phyloP scores from a whole-genome alignment of 202 grass and related monocot genomes.

The Sporobolus alterniflorus region DNA sequence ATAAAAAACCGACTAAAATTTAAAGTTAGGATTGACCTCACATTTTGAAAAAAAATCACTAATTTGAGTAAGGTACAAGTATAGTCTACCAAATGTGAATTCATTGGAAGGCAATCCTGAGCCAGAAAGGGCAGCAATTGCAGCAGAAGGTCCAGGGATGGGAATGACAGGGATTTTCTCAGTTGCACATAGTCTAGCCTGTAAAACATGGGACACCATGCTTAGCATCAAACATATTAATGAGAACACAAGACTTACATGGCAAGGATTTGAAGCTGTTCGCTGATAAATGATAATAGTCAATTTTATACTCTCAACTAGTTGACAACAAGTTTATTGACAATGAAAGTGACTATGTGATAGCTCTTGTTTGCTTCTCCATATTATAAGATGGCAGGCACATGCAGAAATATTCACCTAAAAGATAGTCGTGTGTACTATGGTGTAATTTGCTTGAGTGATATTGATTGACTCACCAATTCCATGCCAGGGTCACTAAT shows the following conservation, averaged over 20 bases:
- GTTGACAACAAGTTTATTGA: conserved; percentile 18
- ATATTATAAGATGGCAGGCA: neutral
- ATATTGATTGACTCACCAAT: conserved; percentile 59
- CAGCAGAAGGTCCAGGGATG: conserved; percentile 84
- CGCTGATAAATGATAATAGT: conserved; percentile 10
- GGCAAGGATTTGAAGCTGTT: neutral
- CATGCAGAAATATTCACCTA: neutral
- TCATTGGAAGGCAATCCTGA: conserved; percentile 85
- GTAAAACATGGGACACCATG: conserved; percentile 28
- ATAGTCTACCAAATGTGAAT: conserved; percentile 88
- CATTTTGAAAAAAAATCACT: neutral
- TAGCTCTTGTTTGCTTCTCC: neutral
- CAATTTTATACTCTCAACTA: conserved; percentile 2
- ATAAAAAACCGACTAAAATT: conserved; percentile 92
- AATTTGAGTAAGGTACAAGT: conserved; percentile 2
- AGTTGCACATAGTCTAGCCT: conserved; percentile 81
- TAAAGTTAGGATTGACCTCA: conserved; percentile 30
- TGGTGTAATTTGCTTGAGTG: conserved; percentile 2
- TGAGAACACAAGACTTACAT: neutral
- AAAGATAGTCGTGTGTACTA: neutral
- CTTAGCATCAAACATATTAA: conserved; percentile 16
- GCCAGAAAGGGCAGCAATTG: conserved; percentile 81
- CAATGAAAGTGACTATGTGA: neutral
- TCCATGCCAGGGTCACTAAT: conserved; percentile 92
- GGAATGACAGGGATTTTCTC: conserved; percentile 84